phyloP scores from a whole-genome alignment of 2,329 filamentous ascomycete species.

The Ascochyta lentis region DNA sequence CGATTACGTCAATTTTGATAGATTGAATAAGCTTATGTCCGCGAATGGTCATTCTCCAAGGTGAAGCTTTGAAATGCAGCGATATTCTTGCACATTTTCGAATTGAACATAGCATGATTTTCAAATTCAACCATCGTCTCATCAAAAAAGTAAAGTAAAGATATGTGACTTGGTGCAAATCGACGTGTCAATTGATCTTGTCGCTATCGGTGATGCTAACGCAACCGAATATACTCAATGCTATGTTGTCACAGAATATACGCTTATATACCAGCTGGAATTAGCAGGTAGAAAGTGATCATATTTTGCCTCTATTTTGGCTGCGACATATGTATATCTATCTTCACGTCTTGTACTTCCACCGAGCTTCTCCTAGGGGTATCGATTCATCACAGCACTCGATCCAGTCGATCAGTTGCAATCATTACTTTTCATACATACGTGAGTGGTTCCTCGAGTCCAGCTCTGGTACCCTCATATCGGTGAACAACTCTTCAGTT shows the following conservation, averaged over 20 bases:
- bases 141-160: not conserved
- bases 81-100: not conserved
- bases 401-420: conserved; percentile 1
- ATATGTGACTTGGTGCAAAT: not conserved
- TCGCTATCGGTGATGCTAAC: not conserved
- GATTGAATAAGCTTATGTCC: no score
- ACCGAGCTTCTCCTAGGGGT: not conserved
- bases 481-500: conserved; percentile 21
- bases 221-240: not conserved
- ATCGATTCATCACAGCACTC: not conserved
- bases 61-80: not conserved
- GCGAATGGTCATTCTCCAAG: no score
- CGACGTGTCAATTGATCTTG: not conserved
- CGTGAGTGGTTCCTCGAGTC: not conserved
- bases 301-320: no score
- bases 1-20: conserved; percentile 4
- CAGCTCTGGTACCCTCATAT: conserved; percentile 1
- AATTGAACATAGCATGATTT: not conserved
- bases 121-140: not conserved
- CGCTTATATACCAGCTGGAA: no score
- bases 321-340: conserved; percentile 1
- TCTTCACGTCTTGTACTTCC: not conserved
- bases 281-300: no score
- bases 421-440: not conserved
- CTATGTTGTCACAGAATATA: no score